Conservation (phyloP, 768 basidiomycete genomes). For the Boletus huronensis region DNA sequence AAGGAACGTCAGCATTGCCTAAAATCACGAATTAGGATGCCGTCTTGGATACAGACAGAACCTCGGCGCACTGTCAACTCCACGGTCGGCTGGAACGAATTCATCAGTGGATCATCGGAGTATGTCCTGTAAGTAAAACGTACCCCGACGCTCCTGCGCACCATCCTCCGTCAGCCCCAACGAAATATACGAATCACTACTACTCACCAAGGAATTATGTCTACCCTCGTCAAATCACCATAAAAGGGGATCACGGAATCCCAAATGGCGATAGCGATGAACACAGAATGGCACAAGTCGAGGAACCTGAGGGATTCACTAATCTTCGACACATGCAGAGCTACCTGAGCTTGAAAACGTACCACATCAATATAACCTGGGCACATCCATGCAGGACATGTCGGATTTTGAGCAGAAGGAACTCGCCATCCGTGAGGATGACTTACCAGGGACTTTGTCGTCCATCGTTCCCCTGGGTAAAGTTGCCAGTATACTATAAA, state of each 20-base stretch:
- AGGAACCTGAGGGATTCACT: constrained; percentile 13
- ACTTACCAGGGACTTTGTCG: constrained; percentile 20
- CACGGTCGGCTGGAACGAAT: constrained; percentile 13
- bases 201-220: constrained; percentile 25
- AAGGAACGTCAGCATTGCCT: constrained; percentile 27
- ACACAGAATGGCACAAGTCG: constrained; percentile 24
- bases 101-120: not conserved
- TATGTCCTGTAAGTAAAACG: not conserved
- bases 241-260: constrained; percentile 20
- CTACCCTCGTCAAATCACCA: constrained; percentile 9
- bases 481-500: constrained; percentile 23
- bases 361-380: constrained; percentile 25
- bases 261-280: constrained; percentile 23
- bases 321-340: not conserved
- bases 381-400: not conserved
- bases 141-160: constrained; percentile 25
- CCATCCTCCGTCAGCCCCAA: not conserved
- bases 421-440: too few species aligned
- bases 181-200: not conserved
- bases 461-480: constrained; percentile 16
- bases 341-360: not conserved
- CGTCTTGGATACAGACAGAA: not conserved
- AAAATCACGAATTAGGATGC: not conserved
- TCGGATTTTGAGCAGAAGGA: not conserved
- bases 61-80: constrained; percentile 17